Percentiles rank a stretch among this genome's conserved stretches.
Conservation (phyloP, 768 basidiomycete species). For the Kwoniella europaea region DNA sequence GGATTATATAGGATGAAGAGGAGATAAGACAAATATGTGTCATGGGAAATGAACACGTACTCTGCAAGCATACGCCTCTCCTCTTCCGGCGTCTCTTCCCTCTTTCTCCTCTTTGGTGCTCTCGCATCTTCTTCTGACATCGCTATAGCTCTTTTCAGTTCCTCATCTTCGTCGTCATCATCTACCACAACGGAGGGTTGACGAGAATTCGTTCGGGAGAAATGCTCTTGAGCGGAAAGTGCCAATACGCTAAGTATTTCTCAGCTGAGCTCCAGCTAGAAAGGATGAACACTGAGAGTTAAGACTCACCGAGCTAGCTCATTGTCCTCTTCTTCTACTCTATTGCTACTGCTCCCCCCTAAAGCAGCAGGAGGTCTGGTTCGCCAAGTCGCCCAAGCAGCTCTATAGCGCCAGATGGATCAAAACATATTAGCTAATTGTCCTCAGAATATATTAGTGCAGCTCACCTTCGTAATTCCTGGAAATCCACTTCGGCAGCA, state of each 20-base stretch:
- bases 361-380: constrained; percentile 31
- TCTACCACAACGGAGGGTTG: constrained; percentile 3
- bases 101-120: constrained; percentile 39
- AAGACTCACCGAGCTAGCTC: constrained; percentile 40
- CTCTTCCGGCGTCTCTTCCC: constrained; percentile 50
- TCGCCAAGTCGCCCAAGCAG: constrained; percentile 50
- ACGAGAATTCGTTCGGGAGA: constrained; percentile 3
- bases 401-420: constrained; percentile 14
- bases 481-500: constrained; percentile 22
- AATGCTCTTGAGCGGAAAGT: constrained; percentile 28
- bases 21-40: not conserved
- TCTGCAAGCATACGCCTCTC: constrained; percentile 45
- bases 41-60: constrained; percentile 23
- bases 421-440: not conserved
- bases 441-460: no score
- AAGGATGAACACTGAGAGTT: not conserved
- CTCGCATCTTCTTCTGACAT: constrained; percentile 39
- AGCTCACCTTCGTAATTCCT: constrained; percentile 44
- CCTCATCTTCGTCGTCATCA: constrained; percentile 34
- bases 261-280: constrained; percentile 3
- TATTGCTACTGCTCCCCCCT: not conserved
- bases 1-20: not conserved
- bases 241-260: constrained; percentile 22
- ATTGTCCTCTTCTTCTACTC: constrained; percentile 32
- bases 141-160: constrained; percentile 31